Evolutionary conservation across 225 moss, liverwort and hornwort species (phyloP).

Genomic region (Marchantia polymorpha): DNA sequence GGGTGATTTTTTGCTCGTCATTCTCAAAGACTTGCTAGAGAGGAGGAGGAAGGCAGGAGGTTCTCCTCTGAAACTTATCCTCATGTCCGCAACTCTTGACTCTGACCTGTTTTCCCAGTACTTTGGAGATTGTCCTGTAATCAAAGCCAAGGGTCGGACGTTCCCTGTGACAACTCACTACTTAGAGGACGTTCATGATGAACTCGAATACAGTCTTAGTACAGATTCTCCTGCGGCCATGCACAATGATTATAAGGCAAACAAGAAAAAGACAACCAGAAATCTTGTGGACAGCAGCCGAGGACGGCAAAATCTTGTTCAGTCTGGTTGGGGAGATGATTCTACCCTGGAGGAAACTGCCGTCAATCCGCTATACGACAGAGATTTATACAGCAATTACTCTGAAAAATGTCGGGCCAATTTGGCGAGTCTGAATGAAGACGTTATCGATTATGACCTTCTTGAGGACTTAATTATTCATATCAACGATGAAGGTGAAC

Average conservation of each 20-base stretch:
- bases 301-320: slow-evolving; percentile 87
- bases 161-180: slow-evolving; percentile 77
- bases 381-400: slow-evolving; percentile 58
- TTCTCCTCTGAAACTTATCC: slow-evolving; percentile 73
- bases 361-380: slow-evolving; percentile 72
- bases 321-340: slow-evolving; percentile 94
- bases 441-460: slow-evolving; percentile 95
- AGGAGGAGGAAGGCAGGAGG: slow-evolving; percentile 61
- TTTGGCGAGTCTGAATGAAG: slow-evolving; percentile 89
- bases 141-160: slow-evolving; percentile 89
- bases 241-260: slow-evolving; percentile 69
- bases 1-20: slow-evolving; percentile 95
- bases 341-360: slow-evolving; percentile 70
- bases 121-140: slow-evolving; percentile 80
- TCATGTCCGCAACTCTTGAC: slow-evolving; percentile 98
- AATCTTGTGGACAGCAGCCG: slow-evolving; percentile 82
- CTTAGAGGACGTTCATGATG: slow-evolving; percentile 90
- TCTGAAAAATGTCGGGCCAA: slow-evolving; percentile 74
- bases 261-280: slow-evolving; percentile 79
- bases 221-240: slow-evolving; percentile 90
- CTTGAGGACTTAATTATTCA: slow-evolving; percentile 94
- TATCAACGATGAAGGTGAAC: slow-evolving; percentile 90
- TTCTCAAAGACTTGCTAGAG: slow-evolving; percentile 82
- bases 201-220: slow-evolving; percentile 85
- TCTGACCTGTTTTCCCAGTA: slow-evolving; percentile 90